Evolutionary conservation across 148 eudicot species (phyloP).

Genomic region (Dianthus caryophyllus): DNA sequence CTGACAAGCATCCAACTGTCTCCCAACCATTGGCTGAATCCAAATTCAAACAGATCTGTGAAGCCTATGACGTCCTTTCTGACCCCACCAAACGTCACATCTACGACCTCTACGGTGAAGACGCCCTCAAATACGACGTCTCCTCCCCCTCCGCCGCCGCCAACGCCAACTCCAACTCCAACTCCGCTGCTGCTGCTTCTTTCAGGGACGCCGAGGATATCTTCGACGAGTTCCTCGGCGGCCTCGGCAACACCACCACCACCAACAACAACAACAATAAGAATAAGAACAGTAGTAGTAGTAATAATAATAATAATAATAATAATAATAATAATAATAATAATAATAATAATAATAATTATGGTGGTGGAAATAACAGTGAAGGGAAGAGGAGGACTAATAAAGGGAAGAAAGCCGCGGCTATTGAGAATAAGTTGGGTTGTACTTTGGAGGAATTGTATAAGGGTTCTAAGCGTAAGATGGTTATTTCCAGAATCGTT

Average conservation of each 20-base stretch:
- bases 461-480: slow-evolving; percentile 66
- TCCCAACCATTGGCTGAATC: slow-evolving; percentile 54
- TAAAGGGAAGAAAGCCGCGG: slow-evolving; percentile 11
- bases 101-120: slow-evolving; percentile 82
- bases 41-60: slow-evolving; percentile 84
- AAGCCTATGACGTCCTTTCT: slow-evolving; percentile 73
- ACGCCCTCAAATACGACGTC: slow-evolving; percentile 37
- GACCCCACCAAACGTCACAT: slow-evolving; percentile 75
- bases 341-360: neutral
- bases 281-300: neutral
- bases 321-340: neutral
- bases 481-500: slow-evolving; percentile 71
- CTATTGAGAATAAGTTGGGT: slow-evolving; percentile 59
- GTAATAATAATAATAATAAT: neutral
- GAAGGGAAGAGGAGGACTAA: neutral
- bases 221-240: slow-evolving; percentile 49
- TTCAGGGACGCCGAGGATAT: slow-evolving; percentile 28
- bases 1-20: slow-evolving; percentile 61
- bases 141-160: slow-evolving; percentile 30
- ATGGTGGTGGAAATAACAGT: neutral
- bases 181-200: slow-evolving; percentile 24
- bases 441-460: slow-evolving; percentile 88
- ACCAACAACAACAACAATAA: neutral
- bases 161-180: slow-evolving; percentile 19
- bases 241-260: neutral